These are phyloP conservation scores for Phytophthora capsici DNA, from an alignment of 352 stramenopile genomes.

Conservation along the genomic window DNA sequence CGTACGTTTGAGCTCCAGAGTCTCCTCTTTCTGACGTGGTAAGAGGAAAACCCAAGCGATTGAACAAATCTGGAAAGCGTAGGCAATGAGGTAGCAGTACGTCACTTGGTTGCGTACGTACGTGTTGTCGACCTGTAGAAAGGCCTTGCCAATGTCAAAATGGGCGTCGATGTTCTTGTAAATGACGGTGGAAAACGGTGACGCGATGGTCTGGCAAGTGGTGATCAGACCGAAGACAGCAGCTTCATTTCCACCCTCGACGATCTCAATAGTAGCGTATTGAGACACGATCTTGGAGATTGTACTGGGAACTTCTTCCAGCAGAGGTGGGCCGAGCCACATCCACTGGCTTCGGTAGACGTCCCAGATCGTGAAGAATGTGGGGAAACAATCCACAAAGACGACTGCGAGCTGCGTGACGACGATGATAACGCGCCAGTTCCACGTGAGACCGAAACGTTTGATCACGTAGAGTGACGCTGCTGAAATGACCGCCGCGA, in stretches of 20 bases:
- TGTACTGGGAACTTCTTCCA: slow-evolving; percentile 43
- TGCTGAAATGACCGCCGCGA: slow-evolving; percentile 39
- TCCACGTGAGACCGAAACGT: slow-evolving; percentile 48
- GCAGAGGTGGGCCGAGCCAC: slow-evolving; percentile 54
- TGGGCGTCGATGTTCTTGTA: slow-evolving; percentile 58
- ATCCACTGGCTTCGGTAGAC: slow-evolving; percentile 63
- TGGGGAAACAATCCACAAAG: slow-evolving; percentile 47
- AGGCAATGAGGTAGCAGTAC: slow-evolving; percentile 49
- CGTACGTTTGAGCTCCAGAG: slow-evolving; percentile 45
- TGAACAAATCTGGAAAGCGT: slow-evolving; percentile 49
- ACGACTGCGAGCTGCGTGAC: slow-evolving; percentile 43
- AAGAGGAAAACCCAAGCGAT: slow-evolving; percentile 47
- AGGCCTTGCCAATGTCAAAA: slow-evolving; percentile 44
- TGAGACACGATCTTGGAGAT: slow-evolving; percentile 52
- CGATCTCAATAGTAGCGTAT: slow-evolving; percentile 56
- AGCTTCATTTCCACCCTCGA: slow-evolving; percentile 54
- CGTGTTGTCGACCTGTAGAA: slow-evolving; percentile 36
- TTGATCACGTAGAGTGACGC: slow-evolving; percentile 41
- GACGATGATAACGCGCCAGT: slow-evolving; percentile 50
- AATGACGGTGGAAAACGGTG: slow-evolving; percentile 49
- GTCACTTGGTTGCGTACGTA: slow-evolving; percentile 42
- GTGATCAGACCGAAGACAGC: slow-evolving; percentile 54
- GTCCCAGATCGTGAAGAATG: slow-evolving; percentile 60
- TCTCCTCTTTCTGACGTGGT: slow-evolving; percentile 49
- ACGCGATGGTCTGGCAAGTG: slow-evolving; percentile 48